Evolutionary conservation across 352 stramenopile genomes (phyloP).

Genomic region (Phytophthora quininea): DNA sequence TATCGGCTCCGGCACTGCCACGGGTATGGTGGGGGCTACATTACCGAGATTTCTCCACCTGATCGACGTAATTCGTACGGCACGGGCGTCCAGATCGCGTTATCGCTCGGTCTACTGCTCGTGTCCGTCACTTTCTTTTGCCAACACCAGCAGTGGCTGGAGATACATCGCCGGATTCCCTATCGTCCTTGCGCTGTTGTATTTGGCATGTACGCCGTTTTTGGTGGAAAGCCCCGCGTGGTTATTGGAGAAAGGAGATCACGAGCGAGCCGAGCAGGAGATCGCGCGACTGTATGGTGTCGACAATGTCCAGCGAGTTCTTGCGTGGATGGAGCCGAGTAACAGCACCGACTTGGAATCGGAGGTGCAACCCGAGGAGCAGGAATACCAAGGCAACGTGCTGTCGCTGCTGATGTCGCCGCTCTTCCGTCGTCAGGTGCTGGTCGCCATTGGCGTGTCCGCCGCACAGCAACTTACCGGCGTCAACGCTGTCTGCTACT

Average conservation of each 20-base stretch:
- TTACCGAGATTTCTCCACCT: constrained; percentile 51
- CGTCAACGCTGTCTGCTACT: constrained; percentile 73
- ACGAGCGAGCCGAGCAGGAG: constrained; percentile 23
- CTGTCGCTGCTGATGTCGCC: constrained; percentile 18
- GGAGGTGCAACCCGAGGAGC: background rate
- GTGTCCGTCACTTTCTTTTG: constrained; percentile 49
- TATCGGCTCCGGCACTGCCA: constrained; percentile 42
- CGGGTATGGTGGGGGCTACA: constrained; percentile 39
- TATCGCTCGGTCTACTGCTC: constrained; percentile 44
- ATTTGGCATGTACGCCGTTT: constrained; percentile 32
- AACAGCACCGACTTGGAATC: constrained; percentile 18
- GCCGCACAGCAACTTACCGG: constrained; percentile 60
- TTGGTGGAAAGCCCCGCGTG: constrained; percentile 49
- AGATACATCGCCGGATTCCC: constrained; percentile 43
- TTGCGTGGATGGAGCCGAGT: constrained; percentile 33
- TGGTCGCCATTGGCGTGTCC: constrained; percentile 46
- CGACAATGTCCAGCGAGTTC: constrained; percentile 23
- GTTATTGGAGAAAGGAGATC: constrained; percentile 41
- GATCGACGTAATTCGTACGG: constrained; percentile 37
- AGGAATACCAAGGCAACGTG: constrained; percentile 12
- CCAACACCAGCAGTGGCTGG: constrained; percentile 29
- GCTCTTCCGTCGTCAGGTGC: constrained; percentile 42
- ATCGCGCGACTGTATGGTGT: constrained; percentile 36
- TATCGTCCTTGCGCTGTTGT: constrained; percentile 31
- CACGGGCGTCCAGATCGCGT: constrained; percentile 44